Evolutionary conservation across 768 basidiomycete species (phyloP).

Genomic region (Psilocybe tampanensis): DNA sequence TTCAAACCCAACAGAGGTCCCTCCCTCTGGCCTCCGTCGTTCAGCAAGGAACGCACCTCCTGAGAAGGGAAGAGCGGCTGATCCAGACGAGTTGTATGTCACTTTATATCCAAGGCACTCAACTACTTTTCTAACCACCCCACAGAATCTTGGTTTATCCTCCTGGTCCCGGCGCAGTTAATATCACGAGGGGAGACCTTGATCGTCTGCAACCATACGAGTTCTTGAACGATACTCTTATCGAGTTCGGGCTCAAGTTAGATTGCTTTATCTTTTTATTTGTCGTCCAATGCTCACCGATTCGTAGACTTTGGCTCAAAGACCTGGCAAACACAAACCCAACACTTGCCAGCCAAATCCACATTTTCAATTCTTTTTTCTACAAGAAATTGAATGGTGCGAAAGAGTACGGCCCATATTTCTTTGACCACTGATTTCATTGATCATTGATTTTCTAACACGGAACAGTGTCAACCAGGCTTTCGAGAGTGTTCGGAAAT

Average conservation of each 20-base stretch:
- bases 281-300: background rate
- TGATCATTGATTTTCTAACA: background rate
- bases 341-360: slow-evolving; percentile 68
- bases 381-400: slow-evolving; percentile 82
- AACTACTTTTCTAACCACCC: background rate
- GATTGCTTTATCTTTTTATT: slow-evolving; percentile 24
- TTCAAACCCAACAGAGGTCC: background rate
- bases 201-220: slow-evolving; percentile 75
- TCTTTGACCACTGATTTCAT: slow-evolving; percentile 3
- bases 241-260: slow-evolving; percentile 94
- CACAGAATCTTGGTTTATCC: slow-evolving; percentile 79
- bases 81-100: slow-evolving; percentile 64
- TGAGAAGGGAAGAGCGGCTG: slow-evolving; percentile 2
- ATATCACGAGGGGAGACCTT: slow-evolving; percentile 79
- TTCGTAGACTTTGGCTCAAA: slow-evolving; percentile 66
- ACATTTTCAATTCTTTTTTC: slow-evolving; percentile 97
- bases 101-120: background rate
- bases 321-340: slow-evolving; percentile 57
- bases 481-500: slow-evolving; percentile 87
- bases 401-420: slow-evolving; percentile 55
- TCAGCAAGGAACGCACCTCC: slow-evolving; percentile 18
- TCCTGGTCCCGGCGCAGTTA: slow-evolving; percentile 71
- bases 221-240: slow-evolving; percentile 94
- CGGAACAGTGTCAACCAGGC: slow-evolving; percentile 41
- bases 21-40: slow-evolving; percentile 24